These are phyloP conservation scores for Globisporangium middletonii DNA, from an alignment of 352 stramenopile species.

Conservation along the genomic window DNA sequence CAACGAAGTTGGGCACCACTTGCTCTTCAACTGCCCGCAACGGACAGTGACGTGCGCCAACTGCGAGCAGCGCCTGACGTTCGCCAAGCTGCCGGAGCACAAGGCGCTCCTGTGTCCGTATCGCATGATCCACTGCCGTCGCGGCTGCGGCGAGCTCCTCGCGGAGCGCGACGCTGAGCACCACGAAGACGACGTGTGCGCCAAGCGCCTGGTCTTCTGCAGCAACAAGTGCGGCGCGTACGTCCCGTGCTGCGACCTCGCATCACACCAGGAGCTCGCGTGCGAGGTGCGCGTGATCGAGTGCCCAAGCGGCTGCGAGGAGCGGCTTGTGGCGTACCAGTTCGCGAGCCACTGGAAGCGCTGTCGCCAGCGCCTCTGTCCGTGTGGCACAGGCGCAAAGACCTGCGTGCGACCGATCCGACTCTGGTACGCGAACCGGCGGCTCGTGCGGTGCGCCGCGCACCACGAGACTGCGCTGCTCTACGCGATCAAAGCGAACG, in stretches of 20 bases:
- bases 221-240: conserved; percentile 47
- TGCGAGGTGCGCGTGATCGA: conserved; percentile 55
- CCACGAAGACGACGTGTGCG: conserved; percentile 48
- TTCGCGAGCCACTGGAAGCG: conserved; percentile 50
- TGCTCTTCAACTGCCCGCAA: conserved; percentile 45
- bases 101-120: conserved; percentile 37
- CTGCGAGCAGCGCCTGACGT: conserved; percentile 34
- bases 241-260: conserved; percentile 23
- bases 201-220: conserved; percentile 39
- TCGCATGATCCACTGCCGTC: conserved; percentile 44
- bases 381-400: conserved; percentile 46
- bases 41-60: conserved; percentile 39
- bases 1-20: conserved; percentile 55
- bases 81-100: conserved; percentile 34
- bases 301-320: conserved; percentile 52
- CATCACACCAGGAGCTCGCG: conserved; percentile 33
- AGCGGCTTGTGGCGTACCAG: conserved; percentile 55
- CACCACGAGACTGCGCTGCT: conserved; percentile 52
- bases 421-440: conserved; percentile 37
- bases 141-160: conserved; percentile 40
- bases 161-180: conserved; percentile 28
- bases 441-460: conserved; percentile 39
- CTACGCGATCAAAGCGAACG: conserved; percentile 51
- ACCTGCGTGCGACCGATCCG: conserved; percentile 50
- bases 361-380: conserved; percentile 56